Percentiles rank a stretch among this genome's conserved stretches.
Evolutionary conservation across 768 basidiomycete species (phyloP).

Genomic region (Phlegmacium glaucopus): DNA sequence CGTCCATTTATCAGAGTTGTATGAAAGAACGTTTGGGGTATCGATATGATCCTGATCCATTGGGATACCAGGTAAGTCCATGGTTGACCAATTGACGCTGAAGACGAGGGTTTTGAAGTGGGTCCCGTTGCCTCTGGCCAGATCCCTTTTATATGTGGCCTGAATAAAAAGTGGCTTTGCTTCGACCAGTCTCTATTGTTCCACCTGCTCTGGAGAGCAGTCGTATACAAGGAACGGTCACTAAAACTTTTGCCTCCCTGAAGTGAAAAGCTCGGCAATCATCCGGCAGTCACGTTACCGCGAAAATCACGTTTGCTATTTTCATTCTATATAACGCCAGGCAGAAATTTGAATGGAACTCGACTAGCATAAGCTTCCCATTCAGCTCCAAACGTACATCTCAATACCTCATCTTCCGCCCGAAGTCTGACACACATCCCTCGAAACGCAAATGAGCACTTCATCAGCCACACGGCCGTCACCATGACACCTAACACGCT

Average conservation of each 20-base stretch:
- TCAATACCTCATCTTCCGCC: constrained; percentile 36
- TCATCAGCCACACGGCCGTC: constrained; percentile 26
- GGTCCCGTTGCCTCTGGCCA: too few relatives aligned
- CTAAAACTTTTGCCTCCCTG: too few relatives aligned
- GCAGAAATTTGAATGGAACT: constrained; percentile 38
- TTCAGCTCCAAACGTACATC: constrained; percentile 30
- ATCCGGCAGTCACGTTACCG: too few relatives aligned
- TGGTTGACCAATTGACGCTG: neutral
- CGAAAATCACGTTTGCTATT: too few relatives aligned
- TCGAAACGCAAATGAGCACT: constrained; percentile 31
- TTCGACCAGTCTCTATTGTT: too few relatives aligned
- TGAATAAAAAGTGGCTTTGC: too few relatives aligned
- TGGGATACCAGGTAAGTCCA: neutral
- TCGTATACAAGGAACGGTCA: too few relatives aligned
- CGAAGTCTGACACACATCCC: constrained; percentile 28
- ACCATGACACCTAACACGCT: constrained; percentile 20
- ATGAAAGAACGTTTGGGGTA: neutral
- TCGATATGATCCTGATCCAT: neutral
- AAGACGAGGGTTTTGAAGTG: too few relatives aligned
- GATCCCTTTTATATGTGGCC: too few relatives aligned
- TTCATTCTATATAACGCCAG: constrained; percentile 24
- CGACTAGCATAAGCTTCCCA: constrained; percentile 32
- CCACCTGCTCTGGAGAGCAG: too few relatives aligned
- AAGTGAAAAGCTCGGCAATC: too few relatives aligned
- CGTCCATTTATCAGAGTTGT: neutral